These are phyloP conservation scores for Solanum peruvianum DNA, from an alignment of 257 asterid species.

Conservation along the genomic window DNA sequence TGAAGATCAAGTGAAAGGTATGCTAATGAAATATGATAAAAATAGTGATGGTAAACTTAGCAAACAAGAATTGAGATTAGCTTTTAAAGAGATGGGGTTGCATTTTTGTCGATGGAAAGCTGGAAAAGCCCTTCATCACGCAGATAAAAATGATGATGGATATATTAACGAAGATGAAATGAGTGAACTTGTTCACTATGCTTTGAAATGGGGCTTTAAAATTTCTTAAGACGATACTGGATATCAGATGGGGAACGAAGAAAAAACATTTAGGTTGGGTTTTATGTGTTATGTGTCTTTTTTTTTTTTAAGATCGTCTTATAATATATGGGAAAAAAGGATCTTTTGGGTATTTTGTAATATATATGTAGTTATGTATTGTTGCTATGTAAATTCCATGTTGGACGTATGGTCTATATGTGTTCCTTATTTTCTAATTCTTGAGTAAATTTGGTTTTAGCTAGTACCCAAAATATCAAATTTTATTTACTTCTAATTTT, in stretches of 20 bases:
- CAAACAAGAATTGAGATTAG: conserved; percentile 1
- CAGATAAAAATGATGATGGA: conserved; percentile 7
- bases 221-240: not conserved
- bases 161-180: conserved; percentile 1
- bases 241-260: not conserved
- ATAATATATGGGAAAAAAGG: not conserved
- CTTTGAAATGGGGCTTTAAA: not conserved
- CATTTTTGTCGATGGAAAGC: conserved; percentile 8
- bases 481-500: too few species aligned
- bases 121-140: not conserved
- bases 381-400: not conserved
- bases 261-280: not conserved
- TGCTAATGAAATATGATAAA: not conserved
- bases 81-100: not conserved
- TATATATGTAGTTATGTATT: not conserved
- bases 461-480: not conserved
- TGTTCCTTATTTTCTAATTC: not conserved
- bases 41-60: conserved; percentile 3
- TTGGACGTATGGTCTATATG: not conserved
- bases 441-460: not conserved
- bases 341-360: not conserved
- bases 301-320: not conserved
- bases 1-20: not conserved
- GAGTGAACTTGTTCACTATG: not conserved
- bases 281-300: not conserved